Evolutionary conservation across 148 eudicot genomes (phyloP).

Genomic region (Fallopia convolvulus): DNA sequence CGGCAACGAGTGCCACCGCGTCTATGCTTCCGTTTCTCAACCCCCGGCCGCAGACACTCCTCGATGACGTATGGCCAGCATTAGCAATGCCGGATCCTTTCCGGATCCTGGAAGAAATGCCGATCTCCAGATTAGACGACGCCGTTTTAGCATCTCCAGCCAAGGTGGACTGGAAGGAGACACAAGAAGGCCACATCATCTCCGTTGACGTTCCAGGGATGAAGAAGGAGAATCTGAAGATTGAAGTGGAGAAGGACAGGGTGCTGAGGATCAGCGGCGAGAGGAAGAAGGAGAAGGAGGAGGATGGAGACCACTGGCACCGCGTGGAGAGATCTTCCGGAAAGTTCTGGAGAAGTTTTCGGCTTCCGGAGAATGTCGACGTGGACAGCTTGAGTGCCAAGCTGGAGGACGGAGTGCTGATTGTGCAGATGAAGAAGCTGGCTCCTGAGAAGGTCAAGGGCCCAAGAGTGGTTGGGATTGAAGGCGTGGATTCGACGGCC

Average conservation of each 20-base stretch:
- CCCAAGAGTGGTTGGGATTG: slow-evolving; percentile 23
- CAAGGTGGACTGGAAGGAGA: slow-evolving; percentile 46
- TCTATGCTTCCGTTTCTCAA: slow-evolving; percentile 16
- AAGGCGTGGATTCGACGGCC: slow-evolving; percentile 4
- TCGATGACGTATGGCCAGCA: slow-evolving; percentile 22
- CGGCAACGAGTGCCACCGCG: not conserved
- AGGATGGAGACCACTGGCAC: slow-evolving; percentile 32
- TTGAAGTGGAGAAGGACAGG: slow-evolving; percentile 34
- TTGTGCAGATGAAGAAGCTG: slow-evolving; percentile 18
- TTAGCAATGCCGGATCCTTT: slow-evolving; percentile 21
- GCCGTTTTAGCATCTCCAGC: slow-evolving; percentile 14
- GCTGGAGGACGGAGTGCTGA: slow-evolving; percentile 32
- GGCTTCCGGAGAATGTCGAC: slow-evolving; percentile 31
- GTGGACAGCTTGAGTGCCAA: slow-evolving; percentile 24
- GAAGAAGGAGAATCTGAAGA: slow-evolving; percentile 31
- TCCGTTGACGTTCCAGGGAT: slow-evolving; percentile 31
- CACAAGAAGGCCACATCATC: slow-evolving; percentile 30
- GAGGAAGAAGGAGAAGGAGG: slow-evolving; percentile 30
- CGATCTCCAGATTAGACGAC: slow-evolving; percentile 16
- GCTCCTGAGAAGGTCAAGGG: slow-evolving; percentile 22
- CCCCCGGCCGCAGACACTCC: slow-evolving; percentile 10
- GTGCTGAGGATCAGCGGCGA: slow-evolving; percentile 36
- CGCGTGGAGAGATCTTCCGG: slow-evolving; percentile 25
- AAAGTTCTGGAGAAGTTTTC: slow-evolving; percentile 28
- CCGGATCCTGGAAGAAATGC: slow-evolving; percentile 21